phyloP scores from a whole-genome alignment of 2,329 filamentous ascomycete genomes.

The Ceratocystis huliohia region DNA sequence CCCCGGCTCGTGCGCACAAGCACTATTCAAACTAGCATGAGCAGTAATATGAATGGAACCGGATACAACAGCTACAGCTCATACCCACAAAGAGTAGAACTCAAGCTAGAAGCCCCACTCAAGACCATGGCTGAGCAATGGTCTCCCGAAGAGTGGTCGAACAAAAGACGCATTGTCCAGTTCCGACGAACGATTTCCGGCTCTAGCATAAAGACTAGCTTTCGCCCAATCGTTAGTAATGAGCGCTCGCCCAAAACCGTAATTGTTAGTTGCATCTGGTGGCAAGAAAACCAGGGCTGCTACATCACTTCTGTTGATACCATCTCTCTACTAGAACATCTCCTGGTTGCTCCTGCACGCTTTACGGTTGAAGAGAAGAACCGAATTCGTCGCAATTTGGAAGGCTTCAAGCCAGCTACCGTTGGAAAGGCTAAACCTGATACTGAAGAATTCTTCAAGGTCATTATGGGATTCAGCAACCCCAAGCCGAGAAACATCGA shows the following conservation, averaged over 20 bases:
- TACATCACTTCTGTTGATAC: slow-evolving; percentile 96
- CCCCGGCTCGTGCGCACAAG: slow-evolving; percentile 46
- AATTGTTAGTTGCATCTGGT: slow-evolving; percentile 95
- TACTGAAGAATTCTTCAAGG: slow-evolving; percentile 94
- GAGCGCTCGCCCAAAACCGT: slow-evolving; percentile 74
- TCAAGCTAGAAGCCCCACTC: slow-evolving; percentile 78
- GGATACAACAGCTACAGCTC: slow-evolving; percentile 65
- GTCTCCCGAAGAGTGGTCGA: slow-evolving; percentile 67
- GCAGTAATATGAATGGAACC: slow-evolving; percentile 27
- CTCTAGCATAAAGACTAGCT: slow-evolving; percentile 67
- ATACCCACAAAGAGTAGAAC: slow-evolving; percentile 59
- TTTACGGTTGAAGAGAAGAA: slow-evolving; percentile 99
- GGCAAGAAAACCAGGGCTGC: slow-evolving; percentile 81
- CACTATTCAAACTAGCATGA: slow-evolving; percentile 34
- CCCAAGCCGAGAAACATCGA: slow-evolving; percentile 96
- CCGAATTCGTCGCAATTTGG: slow-evolving; percentile 84
- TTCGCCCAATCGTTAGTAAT: slow-evolving; percentile 64
- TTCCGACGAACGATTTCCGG: slow-evolving; percentile 75
- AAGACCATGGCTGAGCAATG: slow-evolving; percentile 73
- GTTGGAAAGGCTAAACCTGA: slow-evolving; percentile 88
- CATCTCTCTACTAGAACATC: slow-evolving; percentile 82
- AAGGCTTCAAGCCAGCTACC: slow-evolving; percentile 83
- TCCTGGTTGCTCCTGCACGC: slow-evolving; percentile 60
- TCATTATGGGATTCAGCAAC: slow-evolving; percentile 94
- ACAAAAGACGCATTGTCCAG: slow-evolving; percentile 71